A percentile compares a stretch with the other conserved stretches of the same genome.
Conservation (phyloP, 2,329 filamentous ascomycete genomes). For the Cucurbitaria berberidis region DNA sequence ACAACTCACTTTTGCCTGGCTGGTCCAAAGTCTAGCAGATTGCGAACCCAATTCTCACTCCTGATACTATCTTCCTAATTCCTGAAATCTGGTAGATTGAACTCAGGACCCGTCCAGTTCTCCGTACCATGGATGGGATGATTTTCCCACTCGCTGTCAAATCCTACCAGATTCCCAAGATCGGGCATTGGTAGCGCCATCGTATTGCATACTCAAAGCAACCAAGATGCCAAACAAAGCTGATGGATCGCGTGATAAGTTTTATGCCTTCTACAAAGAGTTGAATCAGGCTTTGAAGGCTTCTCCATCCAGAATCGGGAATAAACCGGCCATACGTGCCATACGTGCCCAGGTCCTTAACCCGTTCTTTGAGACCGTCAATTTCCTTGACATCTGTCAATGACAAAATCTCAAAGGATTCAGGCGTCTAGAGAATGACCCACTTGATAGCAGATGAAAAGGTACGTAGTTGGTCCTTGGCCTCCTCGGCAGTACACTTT, state of each 20-base stretch:
- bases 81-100: not conserved
- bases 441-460: conserved; percentile 34
- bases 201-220: conserved; percentile 60
- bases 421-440: conserved; percentile 1
- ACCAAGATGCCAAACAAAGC: conserved; percentile 61
- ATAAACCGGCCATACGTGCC: conserved; percentile 52
- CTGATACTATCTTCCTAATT: not conserved
- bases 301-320: conserved; percentile 53
- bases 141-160: not conserved
- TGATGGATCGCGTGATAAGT: conserved; percentile 50
- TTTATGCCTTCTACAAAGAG: conserved; percentile 25
- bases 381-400: conserved; percentile 44
- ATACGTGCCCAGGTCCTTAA: conserved; percentile 51
- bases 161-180: not conserved
- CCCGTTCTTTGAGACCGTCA: conserved; percentile 44
- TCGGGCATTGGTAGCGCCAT: conserved; percentile 11
- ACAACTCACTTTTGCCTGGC: not conserved
- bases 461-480: conserved; percentile 25
- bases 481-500: conserved; percentile 44
- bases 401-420: conserved; percentile 1
- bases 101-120: not conserved
- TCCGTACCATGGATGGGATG: not conserved
- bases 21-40: not conserved
- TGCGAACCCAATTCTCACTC: not conserved
- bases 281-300: conserved; percentile 55